Percentiles rank a stretch among this genome's conserved stretches.
Evolutionary conservation across 495 filamentous ascomycete genomes (phyloP).

Genomic region (Neurospora sp.): DNA sequence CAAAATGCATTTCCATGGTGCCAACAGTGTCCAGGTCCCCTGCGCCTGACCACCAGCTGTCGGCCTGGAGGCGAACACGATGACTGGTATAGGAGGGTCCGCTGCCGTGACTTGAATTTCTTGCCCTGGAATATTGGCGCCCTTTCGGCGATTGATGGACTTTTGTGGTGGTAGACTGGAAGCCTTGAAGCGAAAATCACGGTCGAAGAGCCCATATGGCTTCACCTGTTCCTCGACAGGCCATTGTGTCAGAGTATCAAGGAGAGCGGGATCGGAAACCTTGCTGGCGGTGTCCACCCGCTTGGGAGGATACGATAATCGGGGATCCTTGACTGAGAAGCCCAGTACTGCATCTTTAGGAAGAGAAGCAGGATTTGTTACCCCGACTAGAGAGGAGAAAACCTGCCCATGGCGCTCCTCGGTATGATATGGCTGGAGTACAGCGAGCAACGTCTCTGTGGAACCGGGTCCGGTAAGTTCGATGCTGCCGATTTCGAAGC

Average conservation of each 20-base stretch:
- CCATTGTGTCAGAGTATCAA: slow-evolving; percentile 57
- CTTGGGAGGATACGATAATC: slow-evolving; percentile 61
- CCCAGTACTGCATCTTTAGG: slow-evolving; percentile 61
- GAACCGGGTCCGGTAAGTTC: slow-evolving; percentile 77
- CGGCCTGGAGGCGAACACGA: slow-evolving; percentile 53
- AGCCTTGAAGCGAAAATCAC: slow-evolving; percentile 45
- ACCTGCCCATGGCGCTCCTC: slow-evolving; percentile 38
- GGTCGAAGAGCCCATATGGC: slow-evolving; percentile 56
- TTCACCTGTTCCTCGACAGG: slow-evolving; percentile 49
- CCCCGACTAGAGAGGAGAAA: slow-evolving; percentile 55
- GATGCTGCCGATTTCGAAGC: slow-evolving; percentile 92
- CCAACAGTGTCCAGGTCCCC: slow-evolving; percentile 72
- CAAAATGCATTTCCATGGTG: slow-evolving; percentile 85
- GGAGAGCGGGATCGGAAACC: slow-evolving; percentile 38
- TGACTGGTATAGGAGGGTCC: slow-evolving; percentile 78
- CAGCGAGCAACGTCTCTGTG: slow-evolving; percentile 66
- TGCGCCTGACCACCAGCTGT: slow-evolving; percentile 37
- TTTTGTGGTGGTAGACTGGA: slow-evolving; percentile 70
- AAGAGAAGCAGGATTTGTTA: slow-evolving; percentile 69
- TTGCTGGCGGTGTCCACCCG: slow-evolving; percentile 32
- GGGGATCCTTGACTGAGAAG: slow-evolving; percentile 70
- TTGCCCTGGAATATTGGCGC: slow-evolving; percentile 52
- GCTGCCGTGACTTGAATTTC: slow-evolving; percentile 45
- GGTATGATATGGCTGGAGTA: slow-evolving; percentile 48
- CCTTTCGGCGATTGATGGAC: slow-evolving; percentile 76